Conservation (phyloP, 2,329 filamentous ascomycete species). For the Alternaria triticimaculans region DNA sequence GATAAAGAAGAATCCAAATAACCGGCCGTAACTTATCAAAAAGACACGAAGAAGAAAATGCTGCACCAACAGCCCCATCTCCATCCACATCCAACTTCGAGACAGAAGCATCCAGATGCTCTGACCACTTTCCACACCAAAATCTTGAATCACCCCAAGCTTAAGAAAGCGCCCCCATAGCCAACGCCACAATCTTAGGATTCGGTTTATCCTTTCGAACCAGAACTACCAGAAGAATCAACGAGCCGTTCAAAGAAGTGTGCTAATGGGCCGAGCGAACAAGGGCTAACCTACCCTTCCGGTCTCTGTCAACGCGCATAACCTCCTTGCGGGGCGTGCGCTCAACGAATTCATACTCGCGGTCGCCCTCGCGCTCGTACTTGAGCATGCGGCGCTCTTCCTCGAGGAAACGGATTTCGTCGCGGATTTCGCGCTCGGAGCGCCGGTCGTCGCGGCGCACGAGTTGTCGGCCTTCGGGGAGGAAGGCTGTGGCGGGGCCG, state of each 20-base stretch:
- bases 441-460: constrained; percentile 30
- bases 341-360: constrained; percentile 69
- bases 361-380: constrained; percentile 62
- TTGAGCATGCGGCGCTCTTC: constrained; percentile 66
- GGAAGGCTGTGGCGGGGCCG: constrained; percentile 57
- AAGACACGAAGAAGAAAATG: background rate
- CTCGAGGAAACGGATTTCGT: constrained; percentile 76
- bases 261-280: constrained; percentile 71
- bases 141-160: background rate
- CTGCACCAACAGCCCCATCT: background rate
- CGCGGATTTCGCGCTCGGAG: constrained; percentile 69
- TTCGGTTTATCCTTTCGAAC: constrained; percentile 46
- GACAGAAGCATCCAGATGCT: background rate
- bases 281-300: constrained; percentile 94
- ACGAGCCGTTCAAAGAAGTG: constrained; percentile 30
- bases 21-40: background rate
- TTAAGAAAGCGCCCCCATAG: constrained; percentile 15
- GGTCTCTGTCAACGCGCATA: constrained; percentile 81
- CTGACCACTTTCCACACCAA: background rate
- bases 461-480: constrained; percentile 50
- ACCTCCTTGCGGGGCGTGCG: constrained; percentile 58
- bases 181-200: constrained; percentile 50
- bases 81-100: background rate
- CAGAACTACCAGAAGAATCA: constrained; percentile 44
- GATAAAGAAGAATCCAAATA: background rate